Evolutionary conservation across 345 rosid species (phyloP).

Genomic region (Toxicodendron radicans): DNA sequence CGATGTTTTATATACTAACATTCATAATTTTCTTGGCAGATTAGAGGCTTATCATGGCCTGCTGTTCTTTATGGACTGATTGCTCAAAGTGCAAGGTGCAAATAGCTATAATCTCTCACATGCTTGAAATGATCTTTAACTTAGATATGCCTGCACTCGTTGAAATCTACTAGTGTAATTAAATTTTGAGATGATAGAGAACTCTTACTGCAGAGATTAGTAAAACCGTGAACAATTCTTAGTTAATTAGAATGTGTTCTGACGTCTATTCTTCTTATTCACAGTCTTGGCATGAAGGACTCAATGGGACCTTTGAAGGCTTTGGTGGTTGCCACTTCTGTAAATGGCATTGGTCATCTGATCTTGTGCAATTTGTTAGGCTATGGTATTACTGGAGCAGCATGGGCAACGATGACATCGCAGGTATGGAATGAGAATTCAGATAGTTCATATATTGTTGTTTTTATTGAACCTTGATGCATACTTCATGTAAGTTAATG

Average conservation of each 20-base stretch:
- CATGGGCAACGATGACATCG: constrained; percentile 54
- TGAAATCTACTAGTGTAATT: background rate
- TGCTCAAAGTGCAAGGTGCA: constrained; percentile 56
- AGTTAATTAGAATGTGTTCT: background rate
- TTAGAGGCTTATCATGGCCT: constrained; percentile 48
- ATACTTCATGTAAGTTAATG: background rate
- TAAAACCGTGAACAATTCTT: background rate
- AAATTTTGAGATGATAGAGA: background rate
- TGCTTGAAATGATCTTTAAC: background rate
- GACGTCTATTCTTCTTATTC: constrained; percentile 3
- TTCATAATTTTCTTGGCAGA: constrained; percentile 21
- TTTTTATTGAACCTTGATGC: background rate
- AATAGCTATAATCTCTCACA: background rate
- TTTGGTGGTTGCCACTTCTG: constrained; percentile 34
- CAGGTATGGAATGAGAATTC: constrained; percentile 29
- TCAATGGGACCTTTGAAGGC: constrained; percentile 52
- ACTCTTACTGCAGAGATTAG: background rate
- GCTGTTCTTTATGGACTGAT: constrained; percentile 47
- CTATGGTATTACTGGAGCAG: constrained; percentile 43
- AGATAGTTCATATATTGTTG: background rate
- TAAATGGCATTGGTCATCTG: constrained; percentile 45
- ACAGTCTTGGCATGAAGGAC: constrained; percentile 55
- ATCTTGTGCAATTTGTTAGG: constrained; percentile 39
- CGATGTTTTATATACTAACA: background rate
- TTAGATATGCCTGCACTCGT: background rate